These are phyloP conservation scores for Fusarium sp. DNA, from an alignment of 2,329 filamentous ascomycete species.

Conservation along the genomic window DNA sequence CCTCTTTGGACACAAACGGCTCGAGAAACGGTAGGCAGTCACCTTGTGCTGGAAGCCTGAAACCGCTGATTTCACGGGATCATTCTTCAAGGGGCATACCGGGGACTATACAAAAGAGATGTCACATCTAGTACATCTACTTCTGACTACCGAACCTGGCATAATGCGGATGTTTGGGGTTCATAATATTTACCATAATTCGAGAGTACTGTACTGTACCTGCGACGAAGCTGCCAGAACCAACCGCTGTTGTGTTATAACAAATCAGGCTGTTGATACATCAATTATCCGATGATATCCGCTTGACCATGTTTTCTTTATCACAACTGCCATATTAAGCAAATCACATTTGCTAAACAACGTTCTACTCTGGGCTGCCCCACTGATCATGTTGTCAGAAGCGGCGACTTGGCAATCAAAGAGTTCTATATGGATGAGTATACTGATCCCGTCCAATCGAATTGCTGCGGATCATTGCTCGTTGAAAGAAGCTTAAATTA, in stretches of 20 bases:
- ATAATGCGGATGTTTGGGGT: too few relatives aligned
- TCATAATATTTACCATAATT: not conserved
- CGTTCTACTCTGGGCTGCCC: not conserved
- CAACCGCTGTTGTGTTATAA: not conserved
- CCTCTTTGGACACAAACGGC: not conserved
- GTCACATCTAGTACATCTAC: not conserved
- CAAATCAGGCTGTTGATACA: not conserved
- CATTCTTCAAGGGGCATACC: not conserved
- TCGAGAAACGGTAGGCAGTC: not conserved
- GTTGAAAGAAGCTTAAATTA: conserved; percentile 38
- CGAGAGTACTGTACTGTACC: not conserved
- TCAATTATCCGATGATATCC: not conserved
- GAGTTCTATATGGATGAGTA: not conserved
- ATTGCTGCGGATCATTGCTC: not conserved
- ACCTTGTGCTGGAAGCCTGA: not conserved
- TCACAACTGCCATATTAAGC: not conserved
- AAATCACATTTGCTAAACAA: not conserved
- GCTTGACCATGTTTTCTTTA: not conserved
- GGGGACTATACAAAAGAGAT: not conserved
- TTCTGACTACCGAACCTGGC: not conserved
- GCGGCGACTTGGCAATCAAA: not conserved
- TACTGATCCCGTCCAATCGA: not conserved
- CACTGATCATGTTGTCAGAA: not conserved
- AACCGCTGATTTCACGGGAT: not conserved
- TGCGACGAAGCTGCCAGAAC: not conserved